Conservation (phyloP, 2,329 filamentous ascomycete genomes). For the Scortechinia acanthostroma region DNA sequence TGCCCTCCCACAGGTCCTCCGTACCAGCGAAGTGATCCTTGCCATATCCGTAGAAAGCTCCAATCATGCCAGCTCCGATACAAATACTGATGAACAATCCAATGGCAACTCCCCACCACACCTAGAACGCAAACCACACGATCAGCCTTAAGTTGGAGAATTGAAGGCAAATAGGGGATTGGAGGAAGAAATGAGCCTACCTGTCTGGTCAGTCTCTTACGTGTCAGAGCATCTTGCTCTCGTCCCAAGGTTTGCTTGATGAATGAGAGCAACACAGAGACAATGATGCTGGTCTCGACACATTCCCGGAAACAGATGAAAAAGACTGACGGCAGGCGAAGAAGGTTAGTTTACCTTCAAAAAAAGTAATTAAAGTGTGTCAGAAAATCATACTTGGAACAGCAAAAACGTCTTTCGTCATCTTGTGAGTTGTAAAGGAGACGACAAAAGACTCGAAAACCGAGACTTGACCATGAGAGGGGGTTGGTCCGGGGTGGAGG, state of each 20-base stretch:
- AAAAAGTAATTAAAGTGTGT: too few species aligned
- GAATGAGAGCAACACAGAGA: constrained; percentile 80
- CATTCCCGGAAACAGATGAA: constrained; percentile 86
- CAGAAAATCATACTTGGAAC: too few species aligned
- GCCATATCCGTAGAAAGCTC: constrained; percentile 65
- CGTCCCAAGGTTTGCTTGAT: constrained; percentile 72
- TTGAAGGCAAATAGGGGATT: constrained; percentile 1
- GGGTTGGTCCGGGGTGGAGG: too few species aligned
- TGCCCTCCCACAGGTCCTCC: constrained; percentile 76
- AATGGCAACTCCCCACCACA: constrained; percentile 61
- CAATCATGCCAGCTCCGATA: constrained; percentile 63
- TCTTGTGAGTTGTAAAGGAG: too few species aligned
- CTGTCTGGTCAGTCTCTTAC: constrained; percentile 64
- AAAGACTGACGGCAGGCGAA: too few species aligned
- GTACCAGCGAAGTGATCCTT: constrained; percentile 58
- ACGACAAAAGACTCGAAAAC: too few species aligned
- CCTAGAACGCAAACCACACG: constrained; percentile 30
- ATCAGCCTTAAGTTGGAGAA: constrained; percentile 47
- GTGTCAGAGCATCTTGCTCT: constrained; percentile 44
- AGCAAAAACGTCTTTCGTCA: too few species aligned
- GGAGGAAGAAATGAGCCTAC: constrained; percentile 20
- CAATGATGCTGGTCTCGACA: constrained; percentile 75
- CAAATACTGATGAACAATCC: constrained; percentile 60
- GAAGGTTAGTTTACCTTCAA: too few species aligned
- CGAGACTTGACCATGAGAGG: too few species aligned